phyloP scores from a whole-genome alignment of 2,329 filamentous ascomycete genomes.

The Botryosphaeria dothidea region DNA sequence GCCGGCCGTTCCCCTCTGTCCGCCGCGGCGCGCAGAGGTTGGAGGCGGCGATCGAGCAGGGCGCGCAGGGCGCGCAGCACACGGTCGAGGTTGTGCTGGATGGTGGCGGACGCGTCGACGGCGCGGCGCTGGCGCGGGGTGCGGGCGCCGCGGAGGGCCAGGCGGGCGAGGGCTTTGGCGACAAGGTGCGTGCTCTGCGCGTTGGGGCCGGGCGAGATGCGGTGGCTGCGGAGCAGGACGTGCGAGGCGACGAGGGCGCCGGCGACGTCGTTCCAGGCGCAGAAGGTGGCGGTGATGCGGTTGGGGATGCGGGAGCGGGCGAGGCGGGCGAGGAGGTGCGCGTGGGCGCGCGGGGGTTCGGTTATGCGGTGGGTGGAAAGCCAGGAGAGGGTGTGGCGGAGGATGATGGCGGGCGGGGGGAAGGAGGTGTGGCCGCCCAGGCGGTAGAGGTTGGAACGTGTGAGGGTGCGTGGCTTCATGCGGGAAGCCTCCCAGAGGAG shows the following conservation, averaged over 20 bases:
- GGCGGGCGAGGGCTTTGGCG: constrained; percentile 32
- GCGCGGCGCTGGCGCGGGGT: background rate
- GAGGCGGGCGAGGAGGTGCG: background rate
- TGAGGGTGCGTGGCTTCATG: background rate
- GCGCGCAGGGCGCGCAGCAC: background rate
- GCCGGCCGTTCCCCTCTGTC: background rate
- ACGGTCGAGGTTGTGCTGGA: background rate
- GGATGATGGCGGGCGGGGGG: background rate
- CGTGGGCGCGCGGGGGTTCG: background rate
- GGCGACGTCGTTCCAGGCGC: constrained; percentile 32
- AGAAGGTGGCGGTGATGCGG: constrained; percentile 38
- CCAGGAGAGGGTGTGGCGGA: background rate
- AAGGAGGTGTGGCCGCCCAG: background rate
- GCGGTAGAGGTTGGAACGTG: background rate
- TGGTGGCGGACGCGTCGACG: background rate
- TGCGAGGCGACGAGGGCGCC: constrained; percentile 39
- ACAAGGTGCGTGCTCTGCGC: constrained; percentile 26
- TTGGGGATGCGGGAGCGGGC: constrained; percentile 27
- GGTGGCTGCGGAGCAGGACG: constrained; percentile 27
- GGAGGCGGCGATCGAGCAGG: background rate
- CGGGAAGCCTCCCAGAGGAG: constrained; percentile 5
- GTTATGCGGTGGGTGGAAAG: background rate
- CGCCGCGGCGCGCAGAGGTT: no score
- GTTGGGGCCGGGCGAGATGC: constrained; percentile 28
- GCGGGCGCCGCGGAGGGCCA: constrained; percentile 24